Evolutionary conservation across 495 filamentous ascomycete species (phyloP), one percentile per base, ranked within the genome.

Genomic region (Haplographium delicatum): DNA sequence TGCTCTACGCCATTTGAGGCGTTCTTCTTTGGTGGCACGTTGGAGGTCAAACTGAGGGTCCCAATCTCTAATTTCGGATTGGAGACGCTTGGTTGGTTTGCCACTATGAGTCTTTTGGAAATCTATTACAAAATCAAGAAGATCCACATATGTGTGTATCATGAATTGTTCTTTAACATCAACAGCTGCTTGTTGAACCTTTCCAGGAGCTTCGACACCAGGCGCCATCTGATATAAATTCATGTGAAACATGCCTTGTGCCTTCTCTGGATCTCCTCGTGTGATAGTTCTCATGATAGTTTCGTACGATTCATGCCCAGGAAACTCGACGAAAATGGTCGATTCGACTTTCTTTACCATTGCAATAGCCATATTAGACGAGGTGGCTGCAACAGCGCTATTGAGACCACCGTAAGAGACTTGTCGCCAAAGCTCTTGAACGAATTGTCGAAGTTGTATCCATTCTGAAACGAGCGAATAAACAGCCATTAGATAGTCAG

Each of bases 71-170:
- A 75, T 64, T 41, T 71, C 46, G 4, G 35, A 44, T 1, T 66
- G 55, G 62, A 75, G 67, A 25, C 45, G 58, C 47, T 70, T 71
- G 2, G 71, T 77, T 28, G 72, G 73, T 23, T 70, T 72, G 5
- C 72, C 68, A 39, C 53, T 71, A 7, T 68, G 58, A 3, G 54
- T 72, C 35, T 68, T 66, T 33, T 70, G 69, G 44, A 70, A 77
- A 53, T 76, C 74, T 15, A 30, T 54, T 18, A 75, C 45, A 43
- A 77, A 78, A 42, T 72, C 68, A 24, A 74, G 5, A 8, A 77
- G 62, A 51, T 70, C 67, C 47, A 55, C 49, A 50, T 71, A 75
- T 9, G 72, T 28, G 54, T 75, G 44, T 9, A 68, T 53, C 15
- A 75, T 19, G 38, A 71, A 67, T 37, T 68, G 59, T 49, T 78